These are phyloP conservation scores for Sporobolomyces pararoseus DNA, from an alignment of 768 basidiomycete species.

Conservation along the genomic window DNA sequence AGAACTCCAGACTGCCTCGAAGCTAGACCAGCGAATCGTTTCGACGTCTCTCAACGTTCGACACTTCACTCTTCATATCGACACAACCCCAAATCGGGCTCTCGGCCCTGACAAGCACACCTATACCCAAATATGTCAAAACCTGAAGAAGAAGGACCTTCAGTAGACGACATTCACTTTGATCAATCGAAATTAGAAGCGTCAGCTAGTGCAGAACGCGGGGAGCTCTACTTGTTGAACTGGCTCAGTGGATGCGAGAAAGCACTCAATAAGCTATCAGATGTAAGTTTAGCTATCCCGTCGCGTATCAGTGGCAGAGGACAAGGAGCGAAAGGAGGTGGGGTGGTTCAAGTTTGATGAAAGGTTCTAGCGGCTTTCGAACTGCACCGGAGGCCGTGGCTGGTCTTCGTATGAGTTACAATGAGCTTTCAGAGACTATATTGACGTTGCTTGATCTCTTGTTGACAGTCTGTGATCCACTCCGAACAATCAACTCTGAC, in stretches of 20 bases:
- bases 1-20: too few relatives aligned
- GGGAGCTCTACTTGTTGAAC: conserved; percentile 76
- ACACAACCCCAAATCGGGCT: too few relatives aligned
- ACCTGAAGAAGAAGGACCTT: background rate
- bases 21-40: too few relatives aligned
- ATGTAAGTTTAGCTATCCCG: conserved; percentile 55
- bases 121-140: background rate
- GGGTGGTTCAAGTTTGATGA: background rate
- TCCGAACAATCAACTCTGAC: conserved; percentile 62
- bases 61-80: too few relatives aligned
- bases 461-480: conserved; percentile 63
- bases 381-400: too few relatives aligned
- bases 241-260: conserved; percentile 71
- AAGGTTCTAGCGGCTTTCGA: background rate
- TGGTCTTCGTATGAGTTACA: background rate
- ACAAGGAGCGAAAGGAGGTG: background rate
- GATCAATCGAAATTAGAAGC: conserved; percentile 27
- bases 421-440: background rate
- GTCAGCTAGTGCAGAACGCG: conserved; percentile 61
- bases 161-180: conserved; percentile 18
- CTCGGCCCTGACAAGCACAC: background rate
- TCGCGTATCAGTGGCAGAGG: background rate
- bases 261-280: conserved; percentile 55
- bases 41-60: too few relatives aligned
- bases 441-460: background rate